Conservation (phyloP, 2,329 filamentous ascomycete genomes). For the Ascochyta pisi region DNA sequence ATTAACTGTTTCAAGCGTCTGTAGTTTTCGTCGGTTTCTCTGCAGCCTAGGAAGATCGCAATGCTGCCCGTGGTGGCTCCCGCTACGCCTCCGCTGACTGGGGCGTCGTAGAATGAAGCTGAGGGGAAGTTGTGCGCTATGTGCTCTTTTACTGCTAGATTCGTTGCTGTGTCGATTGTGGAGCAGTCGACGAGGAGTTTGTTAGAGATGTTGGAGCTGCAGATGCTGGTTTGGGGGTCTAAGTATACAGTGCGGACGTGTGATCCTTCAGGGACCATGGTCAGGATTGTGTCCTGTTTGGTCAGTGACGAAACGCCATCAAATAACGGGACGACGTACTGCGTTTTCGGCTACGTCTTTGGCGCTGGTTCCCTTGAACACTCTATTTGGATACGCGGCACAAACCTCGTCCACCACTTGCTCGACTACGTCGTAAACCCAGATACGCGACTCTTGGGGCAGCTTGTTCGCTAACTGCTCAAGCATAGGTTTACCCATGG, state of each 20-base stretch:
- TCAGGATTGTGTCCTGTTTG: conserved; percentile 57
- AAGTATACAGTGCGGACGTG: conserved; percentile 62
- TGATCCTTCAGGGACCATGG: conserved; percentile 62
- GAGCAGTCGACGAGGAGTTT: conserved; percentile 63
- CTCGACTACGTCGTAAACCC: conserved; percentile 58
- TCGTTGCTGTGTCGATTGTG: conserved; percentile 63
- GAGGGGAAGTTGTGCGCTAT: conserved; percentile 48
- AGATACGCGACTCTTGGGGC: conserved; percentile 51
- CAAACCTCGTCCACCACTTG: conserved; percentile 53
- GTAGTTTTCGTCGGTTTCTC: conserved; percentile 55
- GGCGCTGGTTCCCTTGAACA: conserved; percentile 52
- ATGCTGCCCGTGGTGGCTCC: conserved; percentile 61
- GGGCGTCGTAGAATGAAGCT: conserved; percentile 60
- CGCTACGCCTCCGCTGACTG: conserved; percentile 61
- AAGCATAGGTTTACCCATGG: conserved; percentile 63
- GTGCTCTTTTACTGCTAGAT: conserved; percentile 54
- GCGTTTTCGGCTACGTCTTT: conserved; percentile 59
- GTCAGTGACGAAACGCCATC: conserved; percentile 3
- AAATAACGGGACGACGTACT: conserved; percentile 44
- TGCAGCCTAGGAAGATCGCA: conserved; percentile 63
- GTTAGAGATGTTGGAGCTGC: conserved; percentile 49
- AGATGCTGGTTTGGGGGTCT: conserved; percentile 52
- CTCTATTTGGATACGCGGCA: conserved; percentile 47
- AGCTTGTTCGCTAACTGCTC: conserved; percentile 58
- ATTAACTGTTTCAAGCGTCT: conserved; percentile 54